Percentiles rank a stretch among this genome's conserved stretches.
phyloP scores from a whole-genome alignment of 2,329 filamentous ascomycete genomes.

The Scedosporium aurantiacum region DNA sequence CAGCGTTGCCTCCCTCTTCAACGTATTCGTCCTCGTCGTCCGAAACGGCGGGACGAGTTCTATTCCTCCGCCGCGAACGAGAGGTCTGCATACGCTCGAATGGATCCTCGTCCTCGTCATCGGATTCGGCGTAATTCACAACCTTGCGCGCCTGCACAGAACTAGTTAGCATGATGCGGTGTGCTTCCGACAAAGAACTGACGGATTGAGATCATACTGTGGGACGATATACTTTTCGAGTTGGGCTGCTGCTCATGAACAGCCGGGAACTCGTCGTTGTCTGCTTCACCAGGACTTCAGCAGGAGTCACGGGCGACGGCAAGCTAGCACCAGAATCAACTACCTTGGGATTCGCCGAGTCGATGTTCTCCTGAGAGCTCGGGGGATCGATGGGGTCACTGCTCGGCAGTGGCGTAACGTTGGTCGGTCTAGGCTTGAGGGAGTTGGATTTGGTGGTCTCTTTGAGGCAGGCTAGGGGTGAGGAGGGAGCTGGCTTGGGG shows the following conservation, averaged over 20 bases:
- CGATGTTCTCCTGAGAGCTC: slow-evolving; percentile 57
- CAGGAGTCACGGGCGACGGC: slow-evolving; percentile 26
- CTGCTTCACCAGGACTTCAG: slow-evolving; percentile 31
- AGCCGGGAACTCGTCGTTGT: slow-evolving; percentile 27
- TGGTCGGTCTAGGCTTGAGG: slow-evolving; percentile 33
- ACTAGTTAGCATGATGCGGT: neutral
- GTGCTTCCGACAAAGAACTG: neutral
- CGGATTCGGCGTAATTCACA: slow-evolving; percentile 78
- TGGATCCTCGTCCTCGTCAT: slow-evolving; percentile 56
- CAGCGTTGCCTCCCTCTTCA: slow-evolving; percentile 49
- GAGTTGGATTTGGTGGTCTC: slow-evolving; percentile 31
- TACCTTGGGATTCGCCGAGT: slow-evolving; percentile 24
- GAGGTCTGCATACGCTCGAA: slow-evolving; percentile 9
- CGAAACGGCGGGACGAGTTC: slow-evolving; percentile 48
- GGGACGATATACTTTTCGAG: slow-evolving; percentile 54
- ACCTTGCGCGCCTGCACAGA: slow-evolving; percentile 35
- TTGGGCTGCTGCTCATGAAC: slow-evolving; percentile 55
- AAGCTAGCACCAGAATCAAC: slow-evolving; percentile 44
- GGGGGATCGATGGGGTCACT: slow-evolving; percentile 61
- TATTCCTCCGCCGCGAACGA: slow-evolving; percentile 24
- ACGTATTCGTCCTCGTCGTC: slow-evolving; percentile 61
- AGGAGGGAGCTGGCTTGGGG: slow-evolving; percentile 21
- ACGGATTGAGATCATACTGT: neutral
- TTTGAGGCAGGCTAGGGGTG: slow-evolving; percentile 24
- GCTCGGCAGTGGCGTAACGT: slow-evolving; percentile 65